Base-by-base conservation (phyloP, 371 early-diverging fungal species). In the Actinomucor elegans region DNA sequence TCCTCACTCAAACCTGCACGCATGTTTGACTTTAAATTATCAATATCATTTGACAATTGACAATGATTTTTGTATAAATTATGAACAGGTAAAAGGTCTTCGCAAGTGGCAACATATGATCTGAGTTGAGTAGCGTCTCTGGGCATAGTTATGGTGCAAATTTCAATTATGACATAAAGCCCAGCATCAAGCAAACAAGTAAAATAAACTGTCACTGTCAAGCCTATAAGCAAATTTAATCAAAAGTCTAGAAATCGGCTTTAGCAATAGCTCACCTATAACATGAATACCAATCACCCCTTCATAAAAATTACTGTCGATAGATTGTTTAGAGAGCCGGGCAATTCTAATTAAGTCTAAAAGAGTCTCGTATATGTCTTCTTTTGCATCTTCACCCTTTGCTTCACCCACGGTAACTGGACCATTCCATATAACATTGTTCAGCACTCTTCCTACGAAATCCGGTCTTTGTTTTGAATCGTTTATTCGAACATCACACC, bases 321-420 rank as follows among this genome's bases (percentile, higher is more conserved):
- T 55, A 20, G 47, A 55, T 15, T 48, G 31, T 23, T 33, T 38
- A 29, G 48, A 47, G 5, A 48, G 27, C 14, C 17, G 17, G 23
- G 49, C 36, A 49, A 56, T 56, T 48, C 57, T n/a, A 18, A 48
- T 48, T 3, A 56, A 28, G 35, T 56, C 57, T 27, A 48, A 31
- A 11, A 55, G 26, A 28, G 17, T 29, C 20, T 11, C 32, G 36
- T 49, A 41, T 23, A 42, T 20, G 43, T 48, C 41, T 50, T 63
- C 66, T 66, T 77, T 68, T 69, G 64, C 51, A 55, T 71, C 45
- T 53, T 67, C 71, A 12, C 59, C 64, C 50, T 66, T 71, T 20
- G 57, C 17, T 23, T 61, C 54, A 34, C 42, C 41, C 37, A 55
- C 32, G 21, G 28, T 11, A 28, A 46, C 31, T 31, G 55, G 47